Evolutionary conservation across 768 basidiomycete genomes (phyloP).

Genomic region (Xerocomus spinulosus): DNA sequence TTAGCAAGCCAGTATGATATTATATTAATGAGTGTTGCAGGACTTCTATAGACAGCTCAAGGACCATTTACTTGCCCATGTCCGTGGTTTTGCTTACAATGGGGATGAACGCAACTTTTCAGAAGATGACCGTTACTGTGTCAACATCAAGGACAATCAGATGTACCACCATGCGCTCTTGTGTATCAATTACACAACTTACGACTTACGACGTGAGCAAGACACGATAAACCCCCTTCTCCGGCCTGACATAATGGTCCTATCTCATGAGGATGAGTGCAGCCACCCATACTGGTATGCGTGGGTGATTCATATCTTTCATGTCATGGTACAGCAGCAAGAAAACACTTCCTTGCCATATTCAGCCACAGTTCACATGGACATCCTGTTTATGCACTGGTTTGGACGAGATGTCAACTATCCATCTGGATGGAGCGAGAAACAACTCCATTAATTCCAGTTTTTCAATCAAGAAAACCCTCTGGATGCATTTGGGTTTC

Average conservation of each 20-base stretch:
- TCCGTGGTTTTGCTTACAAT: background rate
- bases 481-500: conserved; percentile 12
- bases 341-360: background rate
- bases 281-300: conserved; percentile 39
- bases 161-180: conserved; percentile 27
- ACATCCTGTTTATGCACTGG: conserved; percentile 30
- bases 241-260: conserved; percentile 36
- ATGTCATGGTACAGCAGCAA: conserved; percentile 2
- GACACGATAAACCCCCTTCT: conserved; percentile 39
- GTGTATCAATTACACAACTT: conserved; percentile 29
- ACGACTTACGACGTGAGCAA: conserved; percentile 27
- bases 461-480: conserved; percentile 3
- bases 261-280: conserved; percentile 25
- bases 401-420: conserved; percentile 17
- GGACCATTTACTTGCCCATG: background rate
- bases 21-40: background rate
- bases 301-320: conserved; percentile 12
- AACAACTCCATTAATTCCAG: conserved; percentile 37
- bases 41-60: background rate
- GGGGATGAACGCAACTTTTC: background rate
- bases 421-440: conserved; percentile 26
- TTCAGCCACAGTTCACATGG: conserved; percentile 1
- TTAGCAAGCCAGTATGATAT: background rate
- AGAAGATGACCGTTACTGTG: conserved; percentile 13
- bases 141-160: too few relatives aligned